phyloP scores from a whole-genome alignment of 75 land plant genomes.

The Selaginella tamariscina region DNA sequence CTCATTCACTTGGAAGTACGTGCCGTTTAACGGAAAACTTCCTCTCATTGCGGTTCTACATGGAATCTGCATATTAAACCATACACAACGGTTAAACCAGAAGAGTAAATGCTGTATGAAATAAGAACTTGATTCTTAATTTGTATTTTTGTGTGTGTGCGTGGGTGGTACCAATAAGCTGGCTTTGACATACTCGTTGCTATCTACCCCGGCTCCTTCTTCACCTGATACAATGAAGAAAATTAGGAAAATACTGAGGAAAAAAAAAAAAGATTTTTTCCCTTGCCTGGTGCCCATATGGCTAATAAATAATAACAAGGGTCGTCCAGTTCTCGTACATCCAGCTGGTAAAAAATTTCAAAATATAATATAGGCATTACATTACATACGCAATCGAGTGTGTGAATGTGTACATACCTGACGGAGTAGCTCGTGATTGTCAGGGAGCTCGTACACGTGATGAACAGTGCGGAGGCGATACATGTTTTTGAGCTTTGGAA shows the following conservation, averaged over 20 bases:
- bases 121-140: slow-evolving; percentile 18
- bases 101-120: neutral
- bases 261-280: slow-evolving; percentile 10
- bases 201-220: slow-evolving; percentile 36
- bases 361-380: neutral
- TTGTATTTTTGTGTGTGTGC: neutral
- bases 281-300: slow-evolving; percentile 69
- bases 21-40: slow-evolving; percentile 75
- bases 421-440: slow-evolving; percentile 47
- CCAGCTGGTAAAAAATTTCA: slow-evolving; percentile 32
- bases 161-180: too few relatives aligned
- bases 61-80: slow-evolving; percentile 44
- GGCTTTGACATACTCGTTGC: slow-evolving; percentile 16
- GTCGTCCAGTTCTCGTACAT: slow-evolving; percentile 55
- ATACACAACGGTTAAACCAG: neutral
- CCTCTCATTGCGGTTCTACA: slow-evolving; percentile 78
- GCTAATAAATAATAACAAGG: slow-evolving; percentile 65
- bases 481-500: slow-evolving; percentile 82
- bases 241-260: slow-evolving; percentile 14
- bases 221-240: neutral
- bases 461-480: slow-evolving; percentile 87
- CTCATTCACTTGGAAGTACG: slow-evolving; percentile 91
- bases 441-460: slow-evolving; percentile 71
- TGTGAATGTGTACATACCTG: slow-evolving; percentile 32
- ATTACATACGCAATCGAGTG: slow-evolving; percentile 1